Base-by-base conservation (phyloP, 2,329 filamentous ascomycete genomes). In the Cladophialophora exuberans region DNA sequence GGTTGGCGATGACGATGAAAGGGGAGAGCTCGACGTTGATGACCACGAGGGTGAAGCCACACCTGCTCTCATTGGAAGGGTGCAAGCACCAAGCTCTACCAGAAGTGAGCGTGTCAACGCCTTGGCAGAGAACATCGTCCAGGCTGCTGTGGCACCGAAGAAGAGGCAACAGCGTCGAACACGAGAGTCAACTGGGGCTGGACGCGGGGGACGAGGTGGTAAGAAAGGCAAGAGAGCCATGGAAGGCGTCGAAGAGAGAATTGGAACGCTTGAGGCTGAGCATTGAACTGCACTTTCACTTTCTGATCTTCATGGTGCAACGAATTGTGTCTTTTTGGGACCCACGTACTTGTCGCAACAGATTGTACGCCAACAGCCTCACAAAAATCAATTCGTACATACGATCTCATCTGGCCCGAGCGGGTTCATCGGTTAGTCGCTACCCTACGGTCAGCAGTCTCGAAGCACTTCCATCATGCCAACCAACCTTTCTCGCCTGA, bases 231-330 rank as follows among this genome's bases (percentile, higher is more conserved):
- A 48, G 52, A 56, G 48, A 33, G 49, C 60, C n/a, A 38, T 58
- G 3, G 60, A 62, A 28, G 60, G 60, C 10, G 49, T 61, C 2
- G 60, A 62, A 43, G 60, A 62, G 44, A 52, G 55, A 41, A 58
- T 62, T 33, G 60, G 60, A 2, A 49, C 57, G 5, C 54, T 61
- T 45, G 55, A 62, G 30, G 56, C 61, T 35, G 53, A 52, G 23
- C 46, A 30, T 48, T 35, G 38, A 6, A 6, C 11, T 26, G n/a
- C n/a, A n/a, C n/a, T n/a, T n/a, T n/a, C n/a, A n/a, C n/a, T n/a
- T n/a, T n/a, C n/a, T n/a, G n/a, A n/a, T 11, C 15, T 39, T 39
- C 35, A 39, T 39, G 15, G 7, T 11, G n/a, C n/a, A n/a, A n/a
- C n/a, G n/a, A n/a, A n/a, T n/a, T n/a, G n/a, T n/a, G n/a, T n/a